Percentiles rank a stretch among this genome's conserved stretches.
These are phyloP conservation scores for Ceratocystiopsis brevicomis DNA, from an alignment of 2,329 filamentous ascomycete species.

Conservation along the genomic window DNA sequence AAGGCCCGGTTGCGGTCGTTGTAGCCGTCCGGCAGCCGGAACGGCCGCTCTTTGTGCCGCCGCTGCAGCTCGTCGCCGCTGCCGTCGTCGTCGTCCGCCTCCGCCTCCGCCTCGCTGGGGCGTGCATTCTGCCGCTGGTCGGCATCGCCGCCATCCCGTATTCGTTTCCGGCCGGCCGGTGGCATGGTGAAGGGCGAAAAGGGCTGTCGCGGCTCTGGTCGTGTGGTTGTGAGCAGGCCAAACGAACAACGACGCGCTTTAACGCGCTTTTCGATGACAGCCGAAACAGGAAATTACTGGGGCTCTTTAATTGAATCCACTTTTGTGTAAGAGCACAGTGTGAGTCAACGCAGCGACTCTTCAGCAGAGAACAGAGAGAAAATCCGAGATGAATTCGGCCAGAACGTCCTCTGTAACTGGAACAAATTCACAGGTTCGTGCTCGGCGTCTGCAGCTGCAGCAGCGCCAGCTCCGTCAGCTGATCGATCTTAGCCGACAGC, in stretches of 20 bases:
- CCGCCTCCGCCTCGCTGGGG: neutral
- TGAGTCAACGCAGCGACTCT: too few relatives aligned
- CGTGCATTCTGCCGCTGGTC: too few relatives aligned
- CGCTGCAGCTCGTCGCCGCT: neutral
- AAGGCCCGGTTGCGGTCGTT: slow-evolving; percentile 65
- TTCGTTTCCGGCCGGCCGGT: neutral
- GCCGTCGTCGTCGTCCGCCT: neutral
- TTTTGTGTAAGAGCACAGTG: too few relatives aligned
- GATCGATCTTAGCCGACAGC: slow-evolving; percentile 38
- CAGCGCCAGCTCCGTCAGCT: slow-evolving; percentile 33
- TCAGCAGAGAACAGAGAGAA: too few relatives aligned
- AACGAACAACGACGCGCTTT: neutral
- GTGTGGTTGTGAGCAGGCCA: neutral
- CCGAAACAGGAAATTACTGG: too few relatives aligned
- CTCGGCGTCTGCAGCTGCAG: slow-evolving; percentile 10
- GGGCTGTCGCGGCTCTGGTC: neutral
- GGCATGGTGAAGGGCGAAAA: neutral
- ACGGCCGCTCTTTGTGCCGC: neutral
- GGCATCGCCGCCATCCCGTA: neutral
- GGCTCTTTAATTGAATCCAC: too few relatives aligned
- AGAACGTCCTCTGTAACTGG: too few relatives aligned
- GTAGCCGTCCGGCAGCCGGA: slow-evolving; percentile 19
- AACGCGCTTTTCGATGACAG: neutral
- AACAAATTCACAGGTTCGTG: too few relatives aligned
- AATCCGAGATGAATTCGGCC: too few relatives aligned